Base-by-base conservation (phyloP, 257 asterid genomes). In the Echium plantagineum region DNA sequence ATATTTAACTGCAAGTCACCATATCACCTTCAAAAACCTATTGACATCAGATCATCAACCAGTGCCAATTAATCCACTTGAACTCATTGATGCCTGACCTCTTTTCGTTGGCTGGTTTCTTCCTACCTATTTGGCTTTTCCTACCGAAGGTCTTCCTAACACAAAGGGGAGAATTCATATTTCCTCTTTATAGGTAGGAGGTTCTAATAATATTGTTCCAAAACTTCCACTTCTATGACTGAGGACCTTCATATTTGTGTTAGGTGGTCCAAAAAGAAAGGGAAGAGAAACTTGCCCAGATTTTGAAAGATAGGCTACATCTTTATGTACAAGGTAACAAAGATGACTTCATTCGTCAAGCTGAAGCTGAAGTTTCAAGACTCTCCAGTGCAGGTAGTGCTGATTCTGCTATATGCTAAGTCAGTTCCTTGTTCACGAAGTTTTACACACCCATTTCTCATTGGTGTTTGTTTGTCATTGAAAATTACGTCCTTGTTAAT, bases 231-330 rank as follows among this genome's bases (percentile, higher is more conserved):
- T 68, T 15, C 51, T n/a, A 16, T 64, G 32, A 2, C 2, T 58
- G 10, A 20, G 53, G 26, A 21, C n/a, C 49, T 53, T 69, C 66
- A 26, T 61, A 65, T 72, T 61, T 42, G 75, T 58, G 63, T 49
- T 73, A 91, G 98, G 75, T 63, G 67, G 80, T 85, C 65, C 98
- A 93, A 73, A 89, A 58, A 83, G 98, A 93, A 71, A 86, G 98
- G 77, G 97, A 93, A 75, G 97, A 93, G 71, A 93, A 89, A 77
- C 98, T 93, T 75, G 87, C 81, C 69, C 73, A 78, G 69, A 72
- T 77, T 72, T 85, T 93, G 46, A 93, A 77, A 75, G 91, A 81
- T 77, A 82, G 85, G 66, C 86, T 93, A 55, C 83, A 93, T 74
- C 72, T 83, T 31, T 93, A 89, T 62, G 83, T 93, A 75, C 98